Evolutionary conservation across 2,329 filamentous ascomycete species (phyloP), one percentile per base, ranked within the genome.

Genomic region (Ilyonectria mors-panacis): DNA sequence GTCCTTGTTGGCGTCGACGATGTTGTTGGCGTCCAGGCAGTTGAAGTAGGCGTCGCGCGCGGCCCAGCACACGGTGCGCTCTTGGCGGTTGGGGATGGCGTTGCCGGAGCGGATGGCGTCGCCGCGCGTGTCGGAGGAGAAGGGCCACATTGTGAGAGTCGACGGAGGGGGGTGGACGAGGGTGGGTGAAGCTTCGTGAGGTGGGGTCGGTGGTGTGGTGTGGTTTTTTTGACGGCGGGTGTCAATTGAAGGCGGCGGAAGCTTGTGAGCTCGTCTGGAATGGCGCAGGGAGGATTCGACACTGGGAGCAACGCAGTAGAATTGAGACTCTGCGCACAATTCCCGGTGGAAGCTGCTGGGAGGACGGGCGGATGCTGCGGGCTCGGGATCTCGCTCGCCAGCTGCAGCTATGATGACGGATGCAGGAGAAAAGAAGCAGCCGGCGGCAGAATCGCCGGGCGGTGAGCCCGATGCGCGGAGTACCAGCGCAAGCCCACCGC

Each of bases 61-160:
- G 76, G 94, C 92, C 93, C 95, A 99, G 89, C 96, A 99, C 77
- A 88, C 86, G 75, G 90, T 86, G 77, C 96, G 92, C 80, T 95
- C 93, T 70, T 87, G 89, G 71, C 95, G 92, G 78, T 94, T 93
- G n/a, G 96, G 96, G 6, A 95, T 94, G 76, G 95, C 85, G 70
- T 83, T 81, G 74, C 88, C 88, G 69, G 81, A 80, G 78, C 87
- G 87, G 73, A 89, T 84, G 72, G 86, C 86, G 69, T 86, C 82
- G 73, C 83, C 85, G 80, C 85, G 85, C 69, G 84, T 80, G 60
- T 81, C 72, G 64, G 81, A 77, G 68, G 82, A 82, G 78, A 88
- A 85, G 66, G 88, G 74, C 78, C 79, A 80, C 74, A 75, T 77
- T 74, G 68, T 77, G 59, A 57, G 56, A 55, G 55, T 44, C 26